phyloP scores from a whole-genome alignment of 1,284 basidiomycete genomes.

The Mycena sp. region DNA sequence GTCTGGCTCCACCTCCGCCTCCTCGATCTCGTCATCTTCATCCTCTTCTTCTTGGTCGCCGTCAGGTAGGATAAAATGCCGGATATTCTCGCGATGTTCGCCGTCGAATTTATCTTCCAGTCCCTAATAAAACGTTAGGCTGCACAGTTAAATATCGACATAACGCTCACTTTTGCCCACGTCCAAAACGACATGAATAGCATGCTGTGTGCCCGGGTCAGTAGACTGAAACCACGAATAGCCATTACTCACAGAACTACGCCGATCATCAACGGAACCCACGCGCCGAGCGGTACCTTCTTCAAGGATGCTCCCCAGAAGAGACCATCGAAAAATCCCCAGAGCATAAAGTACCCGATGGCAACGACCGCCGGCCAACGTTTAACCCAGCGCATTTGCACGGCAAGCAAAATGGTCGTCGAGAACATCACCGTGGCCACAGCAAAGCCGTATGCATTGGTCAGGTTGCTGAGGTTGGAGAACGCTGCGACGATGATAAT shows the following conservation, averaged over 20 bases:
- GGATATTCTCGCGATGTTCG: slow-evolving; percentile 62
- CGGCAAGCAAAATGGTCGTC: slow-evolving; percentile 64
- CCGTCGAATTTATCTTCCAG: slow-evolving; percentile 73
- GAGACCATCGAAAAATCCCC: slow-evolving; percentile 71
- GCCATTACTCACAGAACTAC: slow-evolving; percentile 53
- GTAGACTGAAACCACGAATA: slow-evolving; percentile 7
- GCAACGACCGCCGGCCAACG: slow-evolving; percentile 56
- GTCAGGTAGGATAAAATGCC: slow-evolving; percentile 57
- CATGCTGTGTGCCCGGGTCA: slow-evolving; percentile 43
- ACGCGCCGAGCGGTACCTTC: slow-evolving; percentile 72
- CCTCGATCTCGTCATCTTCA: slow-evolving; percentile 20
- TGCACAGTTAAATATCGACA: not conserved
- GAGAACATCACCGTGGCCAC: slow-evolving; percentile 74
- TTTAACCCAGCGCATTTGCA: slow-evolving; percentile 72
- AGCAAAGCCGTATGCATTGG: slow-evolving; percentile 64
- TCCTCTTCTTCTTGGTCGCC: slow-evolving; percentile 34
- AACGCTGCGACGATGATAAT: slow-evolving; percentile 70
- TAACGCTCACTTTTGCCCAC: slow-evolving; percentile 62
- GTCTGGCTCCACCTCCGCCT: slow-evolving; percentile 30
- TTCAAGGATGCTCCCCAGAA: slow-evolving; percentile 73
- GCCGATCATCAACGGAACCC: slow-evolving; percentile 73
- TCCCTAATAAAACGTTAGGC: slow-evolving; percentile 44
- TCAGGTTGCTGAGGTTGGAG: slow-evolving; percentile 58
- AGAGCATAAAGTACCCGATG: slow-evolving; percentile 62
- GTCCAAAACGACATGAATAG: slow-evolving; percentile 69